A percentile compares a stretch with the other conserved stretches of the same genome.
Conservation (phyloP, 306 rosid genomes). For the Pyrus betulifolia region DNA sequence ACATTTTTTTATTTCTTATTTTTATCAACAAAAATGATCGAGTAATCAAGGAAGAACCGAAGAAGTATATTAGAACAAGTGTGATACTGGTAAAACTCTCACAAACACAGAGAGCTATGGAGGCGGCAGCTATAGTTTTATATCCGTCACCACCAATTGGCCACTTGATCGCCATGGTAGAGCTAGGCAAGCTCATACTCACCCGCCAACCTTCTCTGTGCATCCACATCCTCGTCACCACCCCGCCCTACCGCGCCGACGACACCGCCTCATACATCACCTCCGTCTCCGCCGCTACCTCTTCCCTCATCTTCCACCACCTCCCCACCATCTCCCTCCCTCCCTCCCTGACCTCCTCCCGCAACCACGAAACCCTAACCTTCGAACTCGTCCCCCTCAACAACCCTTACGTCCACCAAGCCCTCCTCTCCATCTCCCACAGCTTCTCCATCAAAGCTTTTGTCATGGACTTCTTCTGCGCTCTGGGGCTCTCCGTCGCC, state of each 20-base stretch:
- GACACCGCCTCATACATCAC: slow-evolving; percentile 24
- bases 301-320: slow-evolving; percentile 29
- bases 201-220: slow-evolving; percentile 25
- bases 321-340: slow-evolving; percentile 19
- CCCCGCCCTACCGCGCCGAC: slow-evolving; percentile 23
- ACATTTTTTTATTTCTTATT: neutral
- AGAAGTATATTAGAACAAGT: neutral
- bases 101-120: neutral
- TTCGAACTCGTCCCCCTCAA: slow-evolving; percentile 13
- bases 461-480: slow-evolving; percentile 36
- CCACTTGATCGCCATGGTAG: slow-evolving; percentile 33
- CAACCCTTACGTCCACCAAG: neutral
- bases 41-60: neutral
- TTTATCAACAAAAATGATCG: neutral
- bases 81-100: neutral
- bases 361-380: slow-evolving; percentile 20
- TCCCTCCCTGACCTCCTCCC: neutral
- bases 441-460: slow-evolving; percentile 20
- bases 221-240: slow-evolving; percentile 30
- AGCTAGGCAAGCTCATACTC: slow-evolving; percentile 29
- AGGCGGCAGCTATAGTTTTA: slow-evolving; percentile 19
- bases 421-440: slow-evolving; percentile 13
- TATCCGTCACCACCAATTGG: slow-evolving; percentile 33
- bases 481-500: slow-evolving; percentile 6
- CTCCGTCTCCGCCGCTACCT: slow-evolving; percentile 19